Evolutionary conservation across 352 stramenopile genomes (phyloP), one percentile per base, ranked within the genome.

Genomic region (Globisporangium echinulatum): DNA sequence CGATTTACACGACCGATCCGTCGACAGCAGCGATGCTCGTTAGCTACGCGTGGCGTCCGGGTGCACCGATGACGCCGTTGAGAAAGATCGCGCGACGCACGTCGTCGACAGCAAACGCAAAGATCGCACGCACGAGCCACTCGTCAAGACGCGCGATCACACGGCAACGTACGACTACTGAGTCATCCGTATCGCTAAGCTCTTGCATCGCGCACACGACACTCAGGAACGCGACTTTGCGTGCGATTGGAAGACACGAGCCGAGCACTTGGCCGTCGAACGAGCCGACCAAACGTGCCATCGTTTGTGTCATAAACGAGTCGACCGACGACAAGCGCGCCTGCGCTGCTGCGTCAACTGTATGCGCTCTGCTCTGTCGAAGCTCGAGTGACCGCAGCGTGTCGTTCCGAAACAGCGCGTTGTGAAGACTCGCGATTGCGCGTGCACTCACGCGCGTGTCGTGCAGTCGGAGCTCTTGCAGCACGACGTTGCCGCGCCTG

Each of bases 381-480:
- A 58, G 19, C 38, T 58, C 53, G 19, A 58, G 42, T 6, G 53
- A 48, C 40, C 39, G 38, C 14, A 58, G 40, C 4, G 53, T 43
- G 42, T 58, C 53, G 8, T 49, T 58, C 10, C n/a, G 3, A 15
- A 14, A 42, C 39, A 50, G 17, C 14, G 53, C 53, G 1, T 0
- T 15, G 3, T 8, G 19, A 11, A 58, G 40, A 1, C 13, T 40
- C 53, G 42, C 13, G n/a, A 58, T 3, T 2, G 19, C 53, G 19
- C 15, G n/a, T 15, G 19, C 6, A 5, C 40, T 13, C 17, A 58
- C 42, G 53, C 44, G 40, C 4, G 53, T 43, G 42, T 58, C 53
- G 8, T 49, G 33, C 9, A 58, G 42, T 15, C 53, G 53, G 19
- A 58, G 53, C 53, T 58, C 53, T 38, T 50, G 53, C 13, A 58